These are phyloP conservation scores for Schwanniomyces polymorphus DNA, from an alignment of 805 yeast species.

Conservation along the genomic window DNA sequence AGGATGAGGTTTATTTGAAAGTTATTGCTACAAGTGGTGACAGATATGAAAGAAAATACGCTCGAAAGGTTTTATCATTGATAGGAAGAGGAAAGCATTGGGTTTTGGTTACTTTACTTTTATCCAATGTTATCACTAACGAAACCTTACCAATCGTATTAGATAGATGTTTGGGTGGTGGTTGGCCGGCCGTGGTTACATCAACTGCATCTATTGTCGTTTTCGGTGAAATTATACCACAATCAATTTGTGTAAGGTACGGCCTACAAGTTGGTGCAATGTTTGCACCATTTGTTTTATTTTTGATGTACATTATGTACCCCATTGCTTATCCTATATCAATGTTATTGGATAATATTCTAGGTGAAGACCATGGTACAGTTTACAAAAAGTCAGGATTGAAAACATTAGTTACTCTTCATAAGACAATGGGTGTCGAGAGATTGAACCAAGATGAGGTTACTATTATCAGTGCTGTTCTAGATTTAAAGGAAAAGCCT, in stretches of 20 bases:
- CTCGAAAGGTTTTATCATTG: conserved; percentile 68
- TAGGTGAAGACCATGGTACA: conserved; percentile 97
- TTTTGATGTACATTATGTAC: conserved; percentile 84
- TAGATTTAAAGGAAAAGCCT: conserved; percentile 89
- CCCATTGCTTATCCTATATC: conserved; percentile 94
- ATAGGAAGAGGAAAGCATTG: conserved; percentile 90
- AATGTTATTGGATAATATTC: conserved; percentile 67
- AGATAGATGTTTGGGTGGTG: conserved; percentile 93
- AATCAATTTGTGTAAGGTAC: conserved; percentile 86
- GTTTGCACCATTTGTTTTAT: conserved; percentile 83
- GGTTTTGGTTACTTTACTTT: conserved; percentile 85
- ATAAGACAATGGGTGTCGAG: conserved; percentile 93
- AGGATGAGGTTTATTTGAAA: conserved; percentile 90
- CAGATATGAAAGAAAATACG: conserved; percentile 60
- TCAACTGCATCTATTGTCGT: conserved; percentile 92
- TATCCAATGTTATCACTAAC: conserved; percentile 88
- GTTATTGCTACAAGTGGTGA: conserved; percentile 92
- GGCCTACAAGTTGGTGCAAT: conserved; percentile 90
- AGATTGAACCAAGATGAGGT: conserved; percentile 93
- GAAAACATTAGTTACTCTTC: conserved; percentile 90
- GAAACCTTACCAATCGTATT: conserved; percentile 93
- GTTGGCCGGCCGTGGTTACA: conserved; percentile 93
- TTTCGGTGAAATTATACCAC: conserved; percentile 97
- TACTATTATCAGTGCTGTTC: conserved; percentile 89
- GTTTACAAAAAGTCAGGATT: conserved; percentile 90